These are phyloP conservation scores for Physaria fendleri DNA, from an alignment of 345 rosid genomes.

Conservation along the genomic window DNA sequence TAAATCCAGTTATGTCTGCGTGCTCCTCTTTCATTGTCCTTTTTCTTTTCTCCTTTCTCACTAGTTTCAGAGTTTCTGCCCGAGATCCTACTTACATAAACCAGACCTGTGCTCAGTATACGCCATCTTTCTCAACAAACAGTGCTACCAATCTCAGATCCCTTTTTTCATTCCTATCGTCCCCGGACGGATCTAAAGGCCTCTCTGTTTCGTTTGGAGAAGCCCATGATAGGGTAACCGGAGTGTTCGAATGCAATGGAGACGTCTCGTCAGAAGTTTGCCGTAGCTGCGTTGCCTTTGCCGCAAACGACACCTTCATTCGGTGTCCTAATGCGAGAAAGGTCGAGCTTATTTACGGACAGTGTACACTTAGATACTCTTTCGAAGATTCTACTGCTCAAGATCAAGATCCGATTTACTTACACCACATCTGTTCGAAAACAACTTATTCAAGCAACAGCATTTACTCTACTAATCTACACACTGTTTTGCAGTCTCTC, in stretches of 20 bases:
- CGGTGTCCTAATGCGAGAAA: slow-evolving; percentile 22
- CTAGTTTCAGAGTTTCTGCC: slow-evolving; percentile 15
- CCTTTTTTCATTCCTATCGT: slow-evolving; percentile 20
- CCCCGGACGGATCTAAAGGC: slow-evolving; percentile 9
- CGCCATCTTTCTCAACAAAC: slow-evolving; percentile 27
- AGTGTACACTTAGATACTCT: slow-evolving; percentile 36
- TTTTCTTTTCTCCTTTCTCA: background rate
- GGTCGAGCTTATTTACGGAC: slow-evolving; percentile 24
- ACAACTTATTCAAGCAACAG: slow-evolving; percentile 28
- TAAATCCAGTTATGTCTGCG: background rate
- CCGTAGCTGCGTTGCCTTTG: slow-evolving; percentile 16
- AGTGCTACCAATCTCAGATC: slow-evolving; percentile 34
- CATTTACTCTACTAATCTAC: slow-evolving; percentile 30
- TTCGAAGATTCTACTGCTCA: too few species aligned
- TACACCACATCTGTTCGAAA: background rate
- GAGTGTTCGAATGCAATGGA: slow-evolving; percentile 28
- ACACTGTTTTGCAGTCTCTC: slow-evolving; percentile 25
- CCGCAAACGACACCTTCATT: background rate
- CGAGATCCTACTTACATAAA: background rate
- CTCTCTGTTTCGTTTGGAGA: slow-evolving; percentile 26
- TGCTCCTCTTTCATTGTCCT: background rate
- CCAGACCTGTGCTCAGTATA: background rate
- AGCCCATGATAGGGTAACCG: slow-evolving; percentile 6
- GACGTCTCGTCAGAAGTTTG: slow-evolving; percentile 15
- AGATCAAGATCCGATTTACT: too few species aligned